Evolutionary conservation across 192 early-diverging fungal species (phyloP), one percentile per base, ranked within the genome.

Genomic region (Gamsiella multidivaricata): DNA sequence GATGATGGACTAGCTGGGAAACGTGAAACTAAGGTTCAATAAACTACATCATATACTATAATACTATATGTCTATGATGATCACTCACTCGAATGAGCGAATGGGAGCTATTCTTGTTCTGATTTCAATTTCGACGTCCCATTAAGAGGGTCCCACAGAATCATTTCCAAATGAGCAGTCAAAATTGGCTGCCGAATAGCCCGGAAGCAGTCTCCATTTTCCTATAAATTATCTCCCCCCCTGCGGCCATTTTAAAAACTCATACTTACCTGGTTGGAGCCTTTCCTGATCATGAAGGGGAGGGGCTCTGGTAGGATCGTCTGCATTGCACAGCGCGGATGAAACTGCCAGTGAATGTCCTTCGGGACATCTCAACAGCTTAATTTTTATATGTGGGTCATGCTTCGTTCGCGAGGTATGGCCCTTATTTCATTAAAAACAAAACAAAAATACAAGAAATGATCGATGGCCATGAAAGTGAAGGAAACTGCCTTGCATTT

Each of bases 351-450:
- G 70, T 73, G 70, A 73, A 73, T 73, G 70, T 73, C 61, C 70
- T 65, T 73, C 70, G 70, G 70, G 70, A 73, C 70, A 73, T 73
- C 70, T 73, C 70, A 73, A 65, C 61, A 73, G 70, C 70, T 73
- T 73, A 45, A 73, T 73, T 73, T 73, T 73, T 73, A 73, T 51
- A 73, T 73, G 37, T 43, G 70, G 70, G 62, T 43, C 43, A 58
- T 20, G 33, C 57, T 52, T 65, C 70, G 55, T 65, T 64, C 62
- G 55, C 69, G 69, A 33, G 22, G 69, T 15, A 36, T 56, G 69
- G 46, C 69, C 69, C 61, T 69, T 50, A 32, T 34, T 49, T 71
- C 32, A 43, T 56, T 57, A 54, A 33, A 17, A 43, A 41, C 43
- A 49, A 45, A 65, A 54, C n/a, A n/a, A n/a, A n/a, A n/a, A n/a